Percentiles rank a stretch among this genome's conserved stretches.
Conservation (phyloP, 768 basidiomycete species). For the Tylopilus felleus region DNA sequence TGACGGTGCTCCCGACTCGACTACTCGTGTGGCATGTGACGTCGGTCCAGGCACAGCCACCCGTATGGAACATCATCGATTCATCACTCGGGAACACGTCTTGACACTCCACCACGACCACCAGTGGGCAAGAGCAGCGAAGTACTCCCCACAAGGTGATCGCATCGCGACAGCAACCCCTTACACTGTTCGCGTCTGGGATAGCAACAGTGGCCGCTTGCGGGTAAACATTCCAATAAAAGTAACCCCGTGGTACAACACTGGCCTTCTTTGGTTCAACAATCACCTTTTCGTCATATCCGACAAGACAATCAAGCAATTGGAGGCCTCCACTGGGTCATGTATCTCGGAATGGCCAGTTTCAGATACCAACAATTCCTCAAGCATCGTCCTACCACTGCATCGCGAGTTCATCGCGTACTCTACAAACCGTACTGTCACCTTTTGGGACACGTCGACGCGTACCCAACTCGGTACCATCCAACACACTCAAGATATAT, state of each 20-base stretch:
- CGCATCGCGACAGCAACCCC: background rate
- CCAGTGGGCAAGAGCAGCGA: background rate
- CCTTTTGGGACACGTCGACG: constrained; percentile 1
- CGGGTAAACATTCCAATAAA: background rate
- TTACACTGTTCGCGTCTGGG: background rate
- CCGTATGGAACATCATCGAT: background rate
- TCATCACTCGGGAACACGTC: background rate
- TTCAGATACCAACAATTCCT: background rate
- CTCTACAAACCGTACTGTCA: background rate
- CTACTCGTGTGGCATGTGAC: background rate
- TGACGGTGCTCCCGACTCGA: background rate
- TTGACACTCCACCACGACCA: background rate
- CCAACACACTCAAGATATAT: background rate
- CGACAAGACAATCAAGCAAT: background rate
- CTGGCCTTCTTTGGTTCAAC: constrained; percentile 1
- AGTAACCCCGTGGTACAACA: background rate
- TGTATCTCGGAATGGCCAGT: too few species aligned
- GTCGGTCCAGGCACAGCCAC: background rate
- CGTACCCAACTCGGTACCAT: background rate
- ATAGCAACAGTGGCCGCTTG: background rate
- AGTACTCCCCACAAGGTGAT: background rate
- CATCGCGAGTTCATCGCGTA: background rate
- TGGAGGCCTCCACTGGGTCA: constrained; percentile 1
- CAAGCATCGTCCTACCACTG: background rate
- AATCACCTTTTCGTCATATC: background rate